These are phyloP conservation scores for Ophiostoma himal-ulmi DNA, from an alignment of 2,329 filamentous ascomycete genomes.

Conservation along the genomic window DNA sequence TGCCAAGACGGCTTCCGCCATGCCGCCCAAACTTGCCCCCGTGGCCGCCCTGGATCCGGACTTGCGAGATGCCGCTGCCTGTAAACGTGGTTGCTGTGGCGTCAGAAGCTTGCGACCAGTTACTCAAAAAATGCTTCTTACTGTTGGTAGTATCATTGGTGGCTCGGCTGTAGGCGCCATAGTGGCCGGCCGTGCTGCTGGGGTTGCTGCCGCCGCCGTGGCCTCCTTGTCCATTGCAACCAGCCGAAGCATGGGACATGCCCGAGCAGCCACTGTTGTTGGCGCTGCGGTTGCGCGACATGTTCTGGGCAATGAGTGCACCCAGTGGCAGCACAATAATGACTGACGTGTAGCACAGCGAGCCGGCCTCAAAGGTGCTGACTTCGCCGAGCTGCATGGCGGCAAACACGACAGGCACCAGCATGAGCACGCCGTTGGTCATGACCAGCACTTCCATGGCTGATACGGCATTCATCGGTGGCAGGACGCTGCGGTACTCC, in stretches of 20 bases:
- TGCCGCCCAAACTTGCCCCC: background rate
- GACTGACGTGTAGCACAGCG: conserved; percentile 46
- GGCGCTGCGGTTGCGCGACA: conserved; percentile 26
- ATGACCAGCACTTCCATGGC: conserved; percentile 52
- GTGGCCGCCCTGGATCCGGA: conserved; percentile 17
- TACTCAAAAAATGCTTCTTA: conserved; percentile 14
- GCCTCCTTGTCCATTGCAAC: conserved; percentile 5
- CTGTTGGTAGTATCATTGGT: conserved; percentile 8
- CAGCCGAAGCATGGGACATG: background rate
- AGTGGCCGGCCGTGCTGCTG: background rate
- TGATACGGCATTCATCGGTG: conserved; percentile 38
- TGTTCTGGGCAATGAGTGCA: conserved; percentile 46
- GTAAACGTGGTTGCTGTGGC: conserved; percentile 14
- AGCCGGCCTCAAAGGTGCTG: conserved; percentile 45
- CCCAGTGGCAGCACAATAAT: conserved; percentile 48
- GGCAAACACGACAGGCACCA: conserved; percentile 50
- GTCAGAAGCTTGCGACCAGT: conserved; percentile 22
- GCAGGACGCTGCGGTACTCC: conserved; percentile 43
- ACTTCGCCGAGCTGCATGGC: conserved; percentile 41
- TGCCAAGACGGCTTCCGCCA: background rate
- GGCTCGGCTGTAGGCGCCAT: conserved; percentile 18
- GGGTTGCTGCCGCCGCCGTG: background rate
- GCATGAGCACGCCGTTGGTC: conserved; percentile 52
- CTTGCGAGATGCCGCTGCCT: conserved; percentile 18
- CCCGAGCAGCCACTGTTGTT: conserved; percentile 8